A percentile compares a stretch with the other conserved stretches of the same genome.
phyloP scores from a whole-genome alignment of 169 alveolate genomes.

The Plasmodium knowlesi region DNA sequence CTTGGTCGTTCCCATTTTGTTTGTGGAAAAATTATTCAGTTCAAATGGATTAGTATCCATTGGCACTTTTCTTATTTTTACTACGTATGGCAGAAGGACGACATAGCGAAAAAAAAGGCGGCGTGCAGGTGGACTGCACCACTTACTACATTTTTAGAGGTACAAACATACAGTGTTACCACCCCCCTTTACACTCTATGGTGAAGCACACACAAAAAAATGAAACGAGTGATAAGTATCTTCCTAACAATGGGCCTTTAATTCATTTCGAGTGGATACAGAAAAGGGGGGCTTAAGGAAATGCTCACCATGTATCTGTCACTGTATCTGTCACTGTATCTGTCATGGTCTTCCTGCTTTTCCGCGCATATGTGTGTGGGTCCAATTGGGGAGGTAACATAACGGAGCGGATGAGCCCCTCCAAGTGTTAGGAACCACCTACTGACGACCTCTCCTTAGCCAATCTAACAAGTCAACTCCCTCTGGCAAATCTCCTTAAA shows the following conservation, averaged over 20 bases:
- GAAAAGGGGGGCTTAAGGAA: not conserved
- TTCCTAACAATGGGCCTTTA: not conserved
- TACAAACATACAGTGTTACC: not conserved
- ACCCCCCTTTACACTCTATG: not conserved
- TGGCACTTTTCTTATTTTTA: not conserved
- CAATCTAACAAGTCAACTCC: not conserved
- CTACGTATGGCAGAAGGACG: too few species aligned
- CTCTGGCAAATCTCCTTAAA: not conserved
- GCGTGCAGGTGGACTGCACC: not conserved
- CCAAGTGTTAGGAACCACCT: not conserved
- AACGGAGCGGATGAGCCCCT: not conserved
- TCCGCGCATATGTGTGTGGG: not conserved
- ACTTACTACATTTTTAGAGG: not conserved
- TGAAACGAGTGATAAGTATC: not conserved
- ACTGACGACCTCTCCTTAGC: not conserved
- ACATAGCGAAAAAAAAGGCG: too few species aligned
- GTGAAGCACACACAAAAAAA: not conserved
- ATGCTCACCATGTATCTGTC: not conserved
- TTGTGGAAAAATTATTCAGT: not conserved
- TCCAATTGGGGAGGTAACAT: not conserved
- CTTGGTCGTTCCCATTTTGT: not conserved
- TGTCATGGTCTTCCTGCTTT: too few species aligned
- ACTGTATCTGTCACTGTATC: too few species aligned
- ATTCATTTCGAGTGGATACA: not conserved
- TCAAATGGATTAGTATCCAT: not conserved